Percentiles rank a stretch among this genome's conserved stretches.
These are phyloP conservation scores for Cryptomeria japonica DNA, from an alignment of 75 land plant genomes.

Conservation along the genomic window DNA sequence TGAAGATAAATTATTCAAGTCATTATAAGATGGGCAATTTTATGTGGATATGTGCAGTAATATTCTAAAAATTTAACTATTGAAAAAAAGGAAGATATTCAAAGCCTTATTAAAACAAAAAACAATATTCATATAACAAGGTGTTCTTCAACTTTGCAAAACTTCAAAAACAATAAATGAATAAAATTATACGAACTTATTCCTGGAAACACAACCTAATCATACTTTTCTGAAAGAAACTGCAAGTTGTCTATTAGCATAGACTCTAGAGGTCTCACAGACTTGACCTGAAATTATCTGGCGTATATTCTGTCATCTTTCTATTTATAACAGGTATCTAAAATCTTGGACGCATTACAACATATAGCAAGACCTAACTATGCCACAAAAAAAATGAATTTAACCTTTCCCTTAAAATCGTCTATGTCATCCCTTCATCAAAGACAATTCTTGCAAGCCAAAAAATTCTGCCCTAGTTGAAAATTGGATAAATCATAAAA, in stretches of 20 bases:
- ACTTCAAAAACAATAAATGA: too few relatives aligned
- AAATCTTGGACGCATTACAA: background rate
- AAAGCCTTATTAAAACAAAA: too few relatives aligned
- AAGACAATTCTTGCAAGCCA: background rate
- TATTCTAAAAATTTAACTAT: too few relatives aligned
- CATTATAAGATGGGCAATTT: too few relatives aligned
- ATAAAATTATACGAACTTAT: too few relatives aligned
- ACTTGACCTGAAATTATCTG: background rate
- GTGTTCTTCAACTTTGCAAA: too few relatives aligned
- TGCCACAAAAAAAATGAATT: background rate
- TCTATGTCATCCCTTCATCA: background rate
- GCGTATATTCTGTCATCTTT: background rate
- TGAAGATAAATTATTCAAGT: too few relatives aligned
- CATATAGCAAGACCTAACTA: background rate
- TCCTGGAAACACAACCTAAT: too few relatives aligned
- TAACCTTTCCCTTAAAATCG: background rate
- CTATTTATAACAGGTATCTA: background rate
- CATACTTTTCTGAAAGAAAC: background rate
- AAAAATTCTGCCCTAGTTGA: background rate
- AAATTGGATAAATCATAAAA: background rate
- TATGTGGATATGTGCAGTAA: too few relatives aligned
- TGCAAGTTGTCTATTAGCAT: background rate
- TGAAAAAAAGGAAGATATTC: too few relatives aligned
- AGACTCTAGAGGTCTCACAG: background rate
- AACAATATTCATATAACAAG: too few relatives aligned